Conservation (phyloP, 331 rosid species). For the Pyracantha coccinea region DNA sequence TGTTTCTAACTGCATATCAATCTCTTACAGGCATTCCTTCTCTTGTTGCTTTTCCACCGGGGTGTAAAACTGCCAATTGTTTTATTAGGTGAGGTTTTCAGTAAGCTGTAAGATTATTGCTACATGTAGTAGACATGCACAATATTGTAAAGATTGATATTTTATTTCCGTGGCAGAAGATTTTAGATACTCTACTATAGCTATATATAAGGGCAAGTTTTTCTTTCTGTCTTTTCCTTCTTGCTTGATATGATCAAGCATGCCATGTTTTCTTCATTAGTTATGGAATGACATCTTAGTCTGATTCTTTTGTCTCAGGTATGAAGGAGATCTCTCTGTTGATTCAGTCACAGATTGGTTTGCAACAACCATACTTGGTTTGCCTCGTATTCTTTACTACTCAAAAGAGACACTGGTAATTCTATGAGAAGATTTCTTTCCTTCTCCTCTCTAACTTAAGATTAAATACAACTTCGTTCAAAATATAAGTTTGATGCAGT, state of each 20-base stretch:
- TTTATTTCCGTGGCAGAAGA: background rate
- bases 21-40: conserved; percentile 65
- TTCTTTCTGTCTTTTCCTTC: background rate
- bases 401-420: conserved; percentile 73
- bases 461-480: background rate
- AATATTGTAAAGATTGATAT: background rate
- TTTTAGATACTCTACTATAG: background rate
- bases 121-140: background rate
- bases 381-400: conserved; percentile 83
- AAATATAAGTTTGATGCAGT: background rate
- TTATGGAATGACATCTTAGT: background rate
- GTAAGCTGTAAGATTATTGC: background rate
- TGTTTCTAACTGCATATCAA: conserved; percentile 11
- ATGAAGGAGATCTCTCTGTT: conserved; percentile 46
- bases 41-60: conserved; percentile 56
- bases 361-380: conserved; percentile 55
- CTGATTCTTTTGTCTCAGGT: conserved; percentile 38
- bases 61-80: conserved; percentile 60
- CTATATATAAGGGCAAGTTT: background rate
- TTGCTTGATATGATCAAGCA: conserved; percentile 2
- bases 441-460: background rate
- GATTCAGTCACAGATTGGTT: conserved; percentile 88
- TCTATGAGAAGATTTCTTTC: background rate
- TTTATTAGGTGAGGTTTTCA: conserved; percentile 61
- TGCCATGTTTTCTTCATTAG: conserved; percentile 6